Evolutionary conservation across 2,329 filamentous ascomycete genomes (phyloP).

Genomic region (Plenodomus biglobosus): DNA sequence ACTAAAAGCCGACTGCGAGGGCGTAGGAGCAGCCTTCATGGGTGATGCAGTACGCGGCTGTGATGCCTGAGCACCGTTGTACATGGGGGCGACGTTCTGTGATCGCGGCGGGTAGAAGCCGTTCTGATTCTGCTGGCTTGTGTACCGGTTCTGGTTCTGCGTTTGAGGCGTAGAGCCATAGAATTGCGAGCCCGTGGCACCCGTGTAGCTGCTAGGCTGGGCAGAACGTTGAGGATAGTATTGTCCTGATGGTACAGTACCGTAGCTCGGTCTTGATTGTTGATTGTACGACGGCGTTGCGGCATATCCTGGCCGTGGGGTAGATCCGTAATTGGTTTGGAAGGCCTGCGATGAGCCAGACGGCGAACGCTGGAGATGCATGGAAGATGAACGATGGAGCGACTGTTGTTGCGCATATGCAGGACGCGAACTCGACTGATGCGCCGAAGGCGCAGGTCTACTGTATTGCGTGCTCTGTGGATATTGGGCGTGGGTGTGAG

Average conservation of each 20-base stretch:
- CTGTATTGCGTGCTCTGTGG: conserved; percentile 36
- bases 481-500: conserved; percentile 29
- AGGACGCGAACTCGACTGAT: conserved; percentile 31
- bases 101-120: conserved; percentile 40
- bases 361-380: conserved; percentile 41
- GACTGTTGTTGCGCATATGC: conserved; percentile 41
- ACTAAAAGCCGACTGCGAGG: conserved; percentile 28
- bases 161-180: conserved; percentile 39
- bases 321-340: conserved; percentile 15
- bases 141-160: conserved; percentile 37
- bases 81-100: conserved; percentile 39
- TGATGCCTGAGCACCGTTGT: conserved; percentile 29
- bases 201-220: conserved; percentile 31
- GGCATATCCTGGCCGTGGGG: conserved; percentile 29
- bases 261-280: conserved; percentile 36
- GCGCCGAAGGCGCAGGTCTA: conserved; percentile 32
- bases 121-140: conserved; percentile 30
- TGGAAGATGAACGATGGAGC: conserved; percentile 39
- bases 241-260: conserved; percentile 25
- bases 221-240: conserved; percentile 38
- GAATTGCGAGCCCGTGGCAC: conserved; percentile 34
- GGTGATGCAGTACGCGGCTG: conserved; percentile 41
- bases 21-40: conserved; percentile 34
- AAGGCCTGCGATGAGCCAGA: conserved; percentile 32
- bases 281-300: conserved; percentile 33